A percentile compares a stretch with the other conserved stretches of the same genome.
Evolutionary conservation across 2,329 filamentous ascomycete species (phyloP).

Genomic region (Phoma herbarum): DNA sequence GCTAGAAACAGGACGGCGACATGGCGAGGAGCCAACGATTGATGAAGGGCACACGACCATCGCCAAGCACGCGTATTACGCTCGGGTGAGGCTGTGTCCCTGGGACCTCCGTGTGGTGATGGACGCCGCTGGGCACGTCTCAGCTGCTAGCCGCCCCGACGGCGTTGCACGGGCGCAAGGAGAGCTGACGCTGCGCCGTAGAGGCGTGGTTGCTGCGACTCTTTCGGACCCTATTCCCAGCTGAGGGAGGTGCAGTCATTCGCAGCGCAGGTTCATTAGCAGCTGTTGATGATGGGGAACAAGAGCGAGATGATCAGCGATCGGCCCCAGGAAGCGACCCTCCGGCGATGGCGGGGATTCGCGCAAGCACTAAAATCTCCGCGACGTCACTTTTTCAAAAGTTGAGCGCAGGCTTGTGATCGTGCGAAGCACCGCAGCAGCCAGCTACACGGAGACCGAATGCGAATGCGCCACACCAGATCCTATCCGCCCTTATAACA

Average conservation of each 20-base stretch:
- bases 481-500: neutral
- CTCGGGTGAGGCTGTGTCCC: conserved; percentile 18
- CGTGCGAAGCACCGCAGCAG: conserved; percentile 1
- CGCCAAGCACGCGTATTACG: conserved; percentile 18
- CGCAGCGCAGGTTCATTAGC: neutral
- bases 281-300: neutral
- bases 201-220: neutral
- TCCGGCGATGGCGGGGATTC: conserved; percentile 12
- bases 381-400: conserved; percentile 29
- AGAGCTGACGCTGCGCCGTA: conserved; percentile 10
- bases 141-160: conserved; percentile 16
- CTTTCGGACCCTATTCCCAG: neutral
- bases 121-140: conserved; percentile 19
- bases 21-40: conserved; percentile 7
- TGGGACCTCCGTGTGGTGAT: conserved; percentile 13
- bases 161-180: conserved; percentile 12
- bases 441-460: conserved; percentile 7
- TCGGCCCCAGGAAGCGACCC: conserved; percentile 9
- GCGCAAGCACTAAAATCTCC: conserved; percentile 14
- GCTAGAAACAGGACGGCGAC: neutral
- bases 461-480: conserved; percentile 7
- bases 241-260: neutral
- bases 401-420: conserved; percentile 4
- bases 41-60: conserved; percentile 20
- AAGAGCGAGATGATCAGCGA: conserved; percentile 4